Evolutionary conservation across 2,329 filamentous ascomycete genomes (phyloP).

Genomic region (Colletotrichum euphorbiae): DNA sequence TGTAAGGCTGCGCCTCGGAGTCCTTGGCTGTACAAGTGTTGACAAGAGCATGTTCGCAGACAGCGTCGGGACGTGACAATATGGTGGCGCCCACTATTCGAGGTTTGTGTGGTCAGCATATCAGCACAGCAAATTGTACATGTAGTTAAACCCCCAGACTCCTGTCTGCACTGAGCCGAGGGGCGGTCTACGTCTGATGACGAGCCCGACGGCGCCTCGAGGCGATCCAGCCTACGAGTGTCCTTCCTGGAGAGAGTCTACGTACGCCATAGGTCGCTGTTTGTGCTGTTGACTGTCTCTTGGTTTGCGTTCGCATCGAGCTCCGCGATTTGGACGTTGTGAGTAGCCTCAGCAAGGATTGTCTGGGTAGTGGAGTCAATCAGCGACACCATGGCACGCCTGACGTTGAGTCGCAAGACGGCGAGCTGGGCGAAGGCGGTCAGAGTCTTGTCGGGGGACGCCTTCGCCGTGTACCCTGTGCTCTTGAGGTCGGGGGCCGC

Average conservation of each 20-base stretch:
- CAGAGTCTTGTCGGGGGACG: constrained; percentile 53
- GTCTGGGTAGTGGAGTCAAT: constrained; percentile 60
- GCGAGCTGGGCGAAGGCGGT: constrained; percentile 63
- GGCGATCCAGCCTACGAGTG: too few relatives aligned
- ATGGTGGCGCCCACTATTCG: constrained; percentile 41
- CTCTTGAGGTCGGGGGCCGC: constrained; percentile 44
- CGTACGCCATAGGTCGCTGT: constrained; percentile 51
- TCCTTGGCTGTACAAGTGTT: constrained; percentile 44
- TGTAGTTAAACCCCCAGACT: too few relatives aligned
- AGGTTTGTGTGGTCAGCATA: constrained; percentile 20
- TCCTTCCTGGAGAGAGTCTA: constrained; percentile 32
- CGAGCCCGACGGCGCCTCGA: too few relatives aligned
- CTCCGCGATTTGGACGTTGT: constrained; percentile 54
- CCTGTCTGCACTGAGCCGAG: too few relatives aligned
- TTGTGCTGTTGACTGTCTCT: constrained; percentile 23
- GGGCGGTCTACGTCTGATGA: too few relatives aligned
- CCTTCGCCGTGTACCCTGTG: constrained; percentile 48
- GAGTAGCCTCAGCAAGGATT: constrained; percentile 64
- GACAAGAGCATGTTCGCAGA: constrained; percentile 48
- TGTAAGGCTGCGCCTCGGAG: constrained; percentile 43
- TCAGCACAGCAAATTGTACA: background rate
- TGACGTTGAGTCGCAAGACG: constrained; percentile 58
- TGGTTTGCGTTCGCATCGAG: constrained; percentile 39
- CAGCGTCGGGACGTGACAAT: constrained; percentile 47
- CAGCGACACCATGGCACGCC: constrained; percentile 62